These are phyloP conservation scores for Collybiopsis luxurians DNA, from an alignment of 768 basidiomycete genomes.

Conservation along the genomic window DNA sequence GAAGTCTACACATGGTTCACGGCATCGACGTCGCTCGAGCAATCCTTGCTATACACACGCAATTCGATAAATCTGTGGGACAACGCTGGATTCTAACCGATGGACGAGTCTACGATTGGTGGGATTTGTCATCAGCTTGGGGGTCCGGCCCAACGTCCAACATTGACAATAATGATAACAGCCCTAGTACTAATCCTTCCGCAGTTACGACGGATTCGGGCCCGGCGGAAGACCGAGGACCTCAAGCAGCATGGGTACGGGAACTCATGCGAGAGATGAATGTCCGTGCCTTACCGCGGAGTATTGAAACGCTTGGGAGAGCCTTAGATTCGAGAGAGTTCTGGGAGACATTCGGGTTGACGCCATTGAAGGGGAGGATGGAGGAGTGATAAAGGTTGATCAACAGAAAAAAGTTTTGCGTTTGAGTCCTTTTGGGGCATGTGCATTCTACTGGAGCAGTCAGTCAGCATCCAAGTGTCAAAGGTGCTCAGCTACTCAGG, in stretches of 20 bases:
- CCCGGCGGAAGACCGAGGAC: conserved; percentile 25
- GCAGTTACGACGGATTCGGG: conserved; percentile 14
- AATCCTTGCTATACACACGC: conserved; percentile 52
- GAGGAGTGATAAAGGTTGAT: conserved; percentile 12
- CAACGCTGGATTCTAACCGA: conserved; percentile 59
- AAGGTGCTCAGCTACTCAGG: too few relatives aligned
- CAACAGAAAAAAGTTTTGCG: too few relatives aligned
- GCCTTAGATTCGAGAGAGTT: conserved; percentile 62
- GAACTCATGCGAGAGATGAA: conserved; percentile 54
- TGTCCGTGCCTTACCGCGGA: conserved; percentile 52
- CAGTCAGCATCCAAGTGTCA: too few relatives aligned
- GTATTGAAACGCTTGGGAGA: conserved; percentile 44
- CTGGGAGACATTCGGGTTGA: conserved; percentile 47
- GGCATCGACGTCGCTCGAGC: conserved; percentile 58
- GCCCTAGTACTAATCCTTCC: too few relatives aligned
- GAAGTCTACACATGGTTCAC: conserved; percentile 60
- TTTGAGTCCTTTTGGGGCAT: too few relatives aligned
- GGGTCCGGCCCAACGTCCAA: conserved; percentile 20
- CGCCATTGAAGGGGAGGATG: conserved; percentile 38
- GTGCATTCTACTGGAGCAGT: too few relatives aligned
- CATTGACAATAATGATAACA: too few relatives aligned
- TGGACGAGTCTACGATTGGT: conserved; percentile 63
- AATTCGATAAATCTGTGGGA: conserved; percentile 42
- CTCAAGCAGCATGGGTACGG: conserved; percentile 51
- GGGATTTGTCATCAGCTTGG: conserved; percentile 62